Percentiles rank a stretch among this genome's conserved stretches.
phyloP scores from a whole-genome alignment of 805 yeast species.

The Cyberlindnera petersonii region DNA sequence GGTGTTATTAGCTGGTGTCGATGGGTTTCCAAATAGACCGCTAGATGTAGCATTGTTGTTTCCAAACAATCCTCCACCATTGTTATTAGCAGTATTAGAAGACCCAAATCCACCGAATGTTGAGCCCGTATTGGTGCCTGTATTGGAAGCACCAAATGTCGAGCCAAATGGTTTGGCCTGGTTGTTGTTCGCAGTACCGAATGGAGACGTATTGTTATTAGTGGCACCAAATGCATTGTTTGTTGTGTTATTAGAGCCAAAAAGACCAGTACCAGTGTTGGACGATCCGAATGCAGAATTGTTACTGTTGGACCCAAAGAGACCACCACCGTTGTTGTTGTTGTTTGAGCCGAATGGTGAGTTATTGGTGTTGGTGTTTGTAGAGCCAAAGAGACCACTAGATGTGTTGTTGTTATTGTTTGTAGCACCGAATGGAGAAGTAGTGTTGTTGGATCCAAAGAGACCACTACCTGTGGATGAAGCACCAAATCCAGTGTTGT shows the following conservation, averaged over 20 bases:
- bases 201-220: conserved; percentile 6
- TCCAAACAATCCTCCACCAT: conserved; percentile 41
- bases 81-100: conserved; percentile 19
- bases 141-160: conserved; percentile 12
- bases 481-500: conserved; percentile 7
- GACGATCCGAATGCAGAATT: conserved; percentile 9
- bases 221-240: conserved; percentile 34
- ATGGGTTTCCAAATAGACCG: conserved; percentile 37
- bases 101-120: conserved; percentile 25
- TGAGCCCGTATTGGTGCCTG: conserved; percentile 12
- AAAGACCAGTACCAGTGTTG: conserved; percentile 8
- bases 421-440: conserved; percentile 3
- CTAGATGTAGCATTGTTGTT: conserved; percentile 27
- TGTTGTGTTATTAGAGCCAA: conserved; percentile 3
- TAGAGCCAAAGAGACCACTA: conserved; percentile 12
- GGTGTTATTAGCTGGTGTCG: conserved; percentile 24
- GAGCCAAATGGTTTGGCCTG: conserved; percentile 1
- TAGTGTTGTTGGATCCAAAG: conserved; percentile 9
- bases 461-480: too few species aligned
- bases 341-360: conserved; percentile 13
- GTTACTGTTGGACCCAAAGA: background rate
- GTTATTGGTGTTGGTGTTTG: conserved; percentile 2
- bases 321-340: conserved; percentile 9
- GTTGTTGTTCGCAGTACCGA: conserved; percentile 8
- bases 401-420: conserved; percentile 7